A percentile compares a stretch with the other conserved stretches of the same genome.
Evolutionary conservation across 176 grass and related monocot genomes (phyloP).

Genomic region (Rhipidocladum racemiflorum): DNA sequence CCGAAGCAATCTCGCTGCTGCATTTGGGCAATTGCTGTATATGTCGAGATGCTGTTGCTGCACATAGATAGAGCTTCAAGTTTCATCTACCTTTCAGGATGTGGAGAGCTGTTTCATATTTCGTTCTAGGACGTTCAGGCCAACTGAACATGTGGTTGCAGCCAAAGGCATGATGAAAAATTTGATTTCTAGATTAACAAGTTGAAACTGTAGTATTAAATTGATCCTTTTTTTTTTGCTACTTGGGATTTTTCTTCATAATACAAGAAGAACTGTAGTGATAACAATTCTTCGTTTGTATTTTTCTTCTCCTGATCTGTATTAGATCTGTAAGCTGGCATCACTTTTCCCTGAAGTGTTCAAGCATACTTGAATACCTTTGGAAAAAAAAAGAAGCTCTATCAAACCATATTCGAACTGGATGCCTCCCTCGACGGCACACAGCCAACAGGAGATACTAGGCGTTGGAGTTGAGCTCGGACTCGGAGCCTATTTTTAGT

Average conservation of each 20-base stretch:
- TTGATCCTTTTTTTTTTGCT: not conserved
- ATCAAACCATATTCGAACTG: too few relatives aligned
- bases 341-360: not conserved
- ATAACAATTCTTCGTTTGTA: not conserved
- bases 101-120: not conserved
- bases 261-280: not conserved
- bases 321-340: not conserved
- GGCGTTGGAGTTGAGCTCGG: too few relatives aligned
- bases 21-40: not conserved
- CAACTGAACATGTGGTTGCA: not conserved
- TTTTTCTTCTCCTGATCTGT: not conserved
- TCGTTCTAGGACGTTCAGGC: not conserved
- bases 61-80: not conserved
- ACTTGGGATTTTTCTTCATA: not conserved
- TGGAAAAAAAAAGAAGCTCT: too few relatives aligned
- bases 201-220: not conserved
- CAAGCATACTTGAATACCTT: not conserved
- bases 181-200: constrained; percentile 12
- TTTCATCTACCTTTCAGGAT: not conserved
- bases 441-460: too few relatives aligned
- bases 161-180: not conserved
- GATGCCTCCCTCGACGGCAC: too few relatives aligned
- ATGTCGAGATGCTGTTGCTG: not conserved
- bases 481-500: too few relatives aligned
- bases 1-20: not conserved